These are phyloP conservation scores for Coemansia sp. DNA, from an alignment of 192 early-diverging fungal genomes.

Conservation along the genomic window DNA sequence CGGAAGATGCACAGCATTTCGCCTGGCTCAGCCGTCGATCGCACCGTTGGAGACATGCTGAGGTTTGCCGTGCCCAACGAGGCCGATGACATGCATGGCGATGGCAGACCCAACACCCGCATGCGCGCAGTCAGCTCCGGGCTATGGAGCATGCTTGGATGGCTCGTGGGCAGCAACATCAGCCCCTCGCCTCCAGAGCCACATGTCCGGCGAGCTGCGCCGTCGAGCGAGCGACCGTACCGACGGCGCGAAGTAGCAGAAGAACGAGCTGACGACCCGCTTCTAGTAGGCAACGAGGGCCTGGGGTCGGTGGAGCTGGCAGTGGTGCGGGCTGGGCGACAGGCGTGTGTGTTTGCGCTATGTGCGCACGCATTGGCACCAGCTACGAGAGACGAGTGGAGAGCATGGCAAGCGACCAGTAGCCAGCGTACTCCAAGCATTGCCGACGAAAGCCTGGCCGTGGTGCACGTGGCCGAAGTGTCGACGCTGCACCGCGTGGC, in stretches of 20 bases:
- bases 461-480: slow-evolving; percentile 51
- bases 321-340: slow-evolving; percentile 12
- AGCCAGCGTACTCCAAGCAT: background rate
- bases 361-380: slow-evolving; percentile 47
- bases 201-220: background rate
- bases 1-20: slow-evolving; percentile 43
- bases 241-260: slow-evolving; percentile 21
- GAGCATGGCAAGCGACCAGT: slow-evolving; percentile 22
- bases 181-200: background rate
- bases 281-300: slow-evolving; percentile 50
- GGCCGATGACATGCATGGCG: background rate
- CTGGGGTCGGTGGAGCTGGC: slow-evolving; percentile 45
- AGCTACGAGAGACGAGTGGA: slow-evolving; percentile 27
- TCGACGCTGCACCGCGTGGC: slow-evolving; percentile 50
- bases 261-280: slow-evolving; percentile 36
- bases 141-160: slow-evolving; percentile 52
- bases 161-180: slow-evolving; percentile 31
- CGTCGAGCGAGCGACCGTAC: background rate
- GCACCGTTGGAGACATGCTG: slow-evolving; percentile 37
- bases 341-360: slow-evolving; percentile 41
- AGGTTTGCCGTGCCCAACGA: slow-evolving; percentile 8
- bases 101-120: slow-evolving; percentile 8
- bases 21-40: slow-evolving; percentile 5
- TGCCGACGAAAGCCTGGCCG: slow-evolving; percentile 13
- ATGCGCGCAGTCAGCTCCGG: slow-evolving; percentile 27